A percentile compares a stretch with the other conserved stretches of the same genome.
These are phyloP conservation scores for Brassica rapa DNA, from an alignment of 345 rosid genomes.

Conservation along the genomic window DNA sequence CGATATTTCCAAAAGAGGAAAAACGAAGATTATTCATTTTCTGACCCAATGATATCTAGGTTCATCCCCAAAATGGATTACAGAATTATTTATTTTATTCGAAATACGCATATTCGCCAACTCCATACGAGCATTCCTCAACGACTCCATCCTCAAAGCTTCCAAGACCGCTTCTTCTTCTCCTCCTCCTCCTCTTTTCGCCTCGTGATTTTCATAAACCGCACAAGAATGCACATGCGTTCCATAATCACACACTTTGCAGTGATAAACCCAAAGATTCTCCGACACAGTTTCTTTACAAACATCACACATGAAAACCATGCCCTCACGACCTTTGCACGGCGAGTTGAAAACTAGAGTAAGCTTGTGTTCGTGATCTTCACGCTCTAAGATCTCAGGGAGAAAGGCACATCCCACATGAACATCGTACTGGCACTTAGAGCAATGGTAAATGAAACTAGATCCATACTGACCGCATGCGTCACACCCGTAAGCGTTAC, in stretches of 20 bases:
- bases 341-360: constrained; percentile 18
- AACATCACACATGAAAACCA: constrained; percentile 3
- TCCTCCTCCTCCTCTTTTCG: background rate
- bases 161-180: constrained; percentile 8
- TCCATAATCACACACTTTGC: background rate
- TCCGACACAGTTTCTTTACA: constrained; percentile 4
- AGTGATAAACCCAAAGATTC: background rate
- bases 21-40: background rate
- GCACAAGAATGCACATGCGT: constrained; percentile 32
- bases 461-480: constrained; percentile 29
- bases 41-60: constrained; percentile 13
- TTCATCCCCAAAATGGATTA: constrained; percentile 16
- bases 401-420: constrained; percentile 29
- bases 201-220: constrained; percentile 1
- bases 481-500: constrained; percentile 8
- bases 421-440: constrained; percentile 19
- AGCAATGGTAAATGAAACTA: constrained; percentile 23
- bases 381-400: constrained; percentile 3
- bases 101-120: background rate
- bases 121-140: constrained; percentile 2
- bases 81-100: constrained; percentile 8
- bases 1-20: background rate
- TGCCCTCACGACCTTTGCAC: constrained; percentile 8
- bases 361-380: constrained; percentile 30
- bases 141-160: constrained; percentile 1